phyloP scores from a whole-genome alignment of 139 green algal species.

The Chlorella sp. region DNA sequence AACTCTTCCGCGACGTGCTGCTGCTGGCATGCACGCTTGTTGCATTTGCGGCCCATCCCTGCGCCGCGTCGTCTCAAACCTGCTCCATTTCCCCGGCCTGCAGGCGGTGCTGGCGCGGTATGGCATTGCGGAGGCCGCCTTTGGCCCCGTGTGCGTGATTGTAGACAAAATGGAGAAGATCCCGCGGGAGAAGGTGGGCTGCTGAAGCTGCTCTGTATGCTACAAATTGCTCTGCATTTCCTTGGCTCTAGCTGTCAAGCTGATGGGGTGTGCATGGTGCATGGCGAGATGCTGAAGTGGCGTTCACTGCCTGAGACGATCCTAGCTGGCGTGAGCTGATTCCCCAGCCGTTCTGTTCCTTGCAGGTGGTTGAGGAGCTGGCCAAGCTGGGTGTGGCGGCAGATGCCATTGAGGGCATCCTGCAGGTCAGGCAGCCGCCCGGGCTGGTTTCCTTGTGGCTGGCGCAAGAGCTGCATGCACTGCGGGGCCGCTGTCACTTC shows the following conservation, averaged over 20 bases:
- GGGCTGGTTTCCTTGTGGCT: neutral
- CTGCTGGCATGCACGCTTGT: too few relatives aligned
- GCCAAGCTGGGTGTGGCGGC: constrained; percentile 55
- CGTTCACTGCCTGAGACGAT: too few relatives aligned
- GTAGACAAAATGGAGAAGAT: constrained; percentile 98
- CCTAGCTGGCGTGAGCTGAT: neutral
- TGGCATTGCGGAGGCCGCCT: constrained; percentile 70
- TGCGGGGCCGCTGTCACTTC: too few relatives aligned
- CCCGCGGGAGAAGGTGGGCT: constrained; percentile 55
- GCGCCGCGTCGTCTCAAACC: too few relatives aligned
- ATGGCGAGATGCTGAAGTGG: neutral
- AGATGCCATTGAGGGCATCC: constrained; percentile 69
- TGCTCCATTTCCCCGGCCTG: too few relatives aligned
- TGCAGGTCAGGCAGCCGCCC: constrained; percentile 37
- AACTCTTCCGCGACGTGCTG: too few relatives aligned
- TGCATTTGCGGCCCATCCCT: too few relatives aligned
- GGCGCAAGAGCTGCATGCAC: neutral
- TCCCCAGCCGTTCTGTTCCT: neutral
- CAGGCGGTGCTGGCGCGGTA: constrained; percentile 63
- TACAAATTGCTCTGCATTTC: neutral
- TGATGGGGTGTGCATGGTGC: too few relatives aligned
- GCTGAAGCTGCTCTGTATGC: neutral
- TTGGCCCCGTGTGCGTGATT: constrained; percentile 87
- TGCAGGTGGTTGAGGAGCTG: constrained; percentile 82
- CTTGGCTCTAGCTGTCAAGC: neutral